phyloP scores from a whole-genome alignment of 345 rosid species.

The Brassica cretica region DNA sequence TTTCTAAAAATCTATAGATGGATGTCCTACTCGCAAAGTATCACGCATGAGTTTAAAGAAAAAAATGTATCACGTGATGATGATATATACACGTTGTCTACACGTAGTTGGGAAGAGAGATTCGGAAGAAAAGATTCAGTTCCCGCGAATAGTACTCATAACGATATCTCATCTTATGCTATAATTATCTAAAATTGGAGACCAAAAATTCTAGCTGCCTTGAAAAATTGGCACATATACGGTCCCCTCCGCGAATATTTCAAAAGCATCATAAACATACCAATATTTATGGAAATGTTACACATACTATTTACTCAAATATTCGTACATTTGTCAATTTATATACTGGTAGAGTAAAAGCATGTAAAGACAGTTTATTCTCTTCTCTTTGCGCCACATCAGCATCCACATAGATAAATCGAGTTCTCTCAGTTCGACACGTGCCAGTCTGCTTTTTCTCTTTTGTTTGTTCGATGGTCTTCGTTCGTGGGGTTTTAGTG shows the following conservation, averaged over 20 bases:
- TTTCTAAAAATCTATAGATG: not conserved
- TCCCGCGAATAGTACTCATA: conserved; percentile 9
- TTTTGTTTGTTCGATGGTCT: no score
- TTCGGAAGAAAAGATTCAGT: conserved; percentile 24
- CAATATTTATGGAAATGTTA: conserved; percentile 3
- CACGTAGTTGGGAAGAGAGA: conserved; percentile 24
- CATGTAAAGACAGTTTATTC: not conserved
- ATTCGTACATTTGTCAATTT: conserved; percentile 10
- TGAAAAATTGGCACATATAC: conserved; percentile 1
- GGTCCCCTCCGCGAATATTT: conserved; percentile 13
- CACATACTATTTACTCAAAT: not conserved
- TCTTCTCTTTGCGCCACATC: no score
- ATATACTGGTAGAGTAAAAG: conserved; percentile 13
- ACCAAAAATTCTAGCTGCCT: conserved; percentile 18
- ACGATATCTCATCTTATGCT: conserved; percentile 11
- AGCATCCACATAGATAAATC: no score
- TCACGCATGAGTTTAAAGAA: not conserved
- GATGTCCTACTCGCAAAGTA: conserved; percentile 27
- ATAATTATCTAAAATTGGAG: conserved; percentile 14
- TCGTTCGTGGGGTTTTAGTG: no score
- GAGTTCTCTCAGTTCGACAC: no score
- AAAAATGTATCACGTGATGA: conserved; percentile 22
- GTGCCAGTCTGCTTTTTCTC: no score
- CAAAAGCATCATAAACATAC: conserved; percentile 8
- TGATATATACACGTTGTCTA: conserved; percentile 28